Conservation (phyloP, 805 yeast genomes). For the Teunomyces aglyptinius region DNA sequence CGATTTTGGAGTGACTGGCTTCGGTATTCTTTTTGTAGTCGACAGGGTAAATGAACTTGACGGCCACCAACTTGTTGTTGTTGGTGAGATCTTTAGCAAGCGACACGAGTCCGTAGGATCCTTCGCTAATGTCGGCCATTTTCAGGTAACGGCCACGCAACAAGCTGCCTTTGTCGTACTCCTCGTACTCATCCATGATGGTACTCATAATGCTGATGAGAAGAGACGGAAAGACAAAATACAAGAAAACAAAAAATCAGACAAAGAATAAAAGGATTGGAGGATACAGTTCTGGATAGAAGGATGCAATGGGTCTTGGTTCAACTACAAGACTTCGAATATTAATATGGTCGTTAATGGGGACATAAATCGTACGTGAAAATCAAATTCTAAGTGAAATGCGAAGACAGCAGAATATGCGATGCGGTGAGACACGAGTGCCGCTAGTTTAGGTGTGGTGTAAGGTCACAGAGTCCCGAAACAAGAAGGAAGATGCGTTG, state of each 20-base stretch:
- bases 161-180: slow-evolving; percentile 41
- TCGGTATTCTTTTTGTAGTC: slow-evolving; percentile 36
- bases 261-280: neutral
- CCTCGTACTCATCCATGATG: slow-evolving; percentile 39
- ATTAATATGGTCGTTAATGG: slow-evolving; percentile 2
- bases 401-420: slow-evolving; percentile 1
- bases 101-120: slow-evolving; percentile 90
- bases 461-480: neutral
- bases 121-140: slow-evolving; percentile 78
- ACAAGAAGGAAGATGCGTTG: neutral
- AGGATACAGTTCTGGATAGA: neutral
- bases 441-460: neutral
- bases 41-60: slow-evolving; percentile 74
- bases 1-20: slow-evolving; percentile 38
- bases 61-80: slow-evolving; percentile 62
- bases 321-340: neutral
- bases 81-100: slow-evolving; percentile 69
- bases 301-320: neutral
- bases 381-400: slow-evolving; percentile 1
- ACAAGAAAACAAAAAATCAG: neutral
- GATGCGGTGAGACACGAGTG: neutral
- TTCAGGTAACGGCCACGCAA: slow-evolving; percentile 64
- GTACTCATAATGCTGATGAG: no score
- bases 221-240: neutral
- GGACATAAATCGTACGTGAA: slow-evolving; percentile 4